These are phyloP conservation scores for Curvularia hawaiiensis DNA, from an alignment of 2,329 filamentous ascomycete species.

Conservation along the genomic window DNA sequence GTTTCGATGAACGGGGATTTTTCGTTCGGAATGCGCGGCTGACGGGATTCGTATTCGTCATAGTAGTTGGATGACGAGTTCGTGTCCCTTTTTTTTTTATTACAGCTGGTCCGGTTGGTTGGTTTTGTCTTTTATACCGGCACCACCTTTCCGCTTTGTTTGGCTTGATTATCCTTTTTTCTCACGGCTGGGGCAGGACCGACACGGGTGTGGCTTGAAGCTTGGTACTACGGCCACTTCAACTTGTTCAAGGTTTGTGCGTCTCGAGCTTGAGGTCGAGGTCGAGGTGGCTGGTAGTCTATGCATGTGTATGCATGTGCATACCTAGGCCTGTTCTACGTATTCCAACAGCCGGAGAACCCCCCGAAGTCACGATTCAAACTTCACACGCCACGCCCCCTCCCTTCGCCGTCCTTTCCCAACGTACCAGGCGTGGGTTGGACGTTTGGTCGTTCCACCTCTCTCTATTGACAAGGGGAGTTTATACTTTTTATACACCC, in stretches of 20 bases:
- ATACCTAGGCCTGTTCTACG: background rate
- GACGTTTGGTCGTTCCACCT: background rate
- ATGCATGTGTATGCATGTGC: background rate
- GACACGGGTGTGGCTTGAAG: background rate
- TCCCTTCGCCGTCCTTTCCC: background rate
- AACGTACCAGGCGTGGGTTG: background rate
- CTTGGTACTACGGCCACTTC: background rate
- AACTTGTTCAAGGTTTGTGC: background rate
- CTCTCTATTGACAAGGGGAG: background rate
- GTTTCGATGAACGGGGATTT: background rate
- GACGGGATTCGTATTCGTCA: background rate
- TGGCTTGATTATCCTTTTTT: background rate
- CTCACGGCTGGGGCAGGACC: too few species aligned
- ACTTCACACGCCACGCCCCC: background rate
- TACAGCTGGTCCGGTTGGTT: too few species aligned
- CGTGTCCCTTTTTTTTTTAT: background rate
- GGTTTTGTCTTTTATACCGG: too few species aligned
- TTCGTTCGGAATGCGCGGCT: background rate
- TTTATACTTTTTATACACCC: background rate
- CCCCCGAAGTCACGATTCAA: background rate
- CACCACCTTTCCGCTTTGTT: background rate
- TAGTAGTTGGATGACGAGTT: background rate
- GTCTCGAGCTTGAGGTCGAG: background rate
- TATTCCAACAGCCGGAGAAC: background rate
- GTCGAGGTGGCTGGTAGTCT: background rate